A percentile compares a stretch with the other conserved stretches of the same genome.
Conservation (phyloP, 768 basidiomycete species). For the Cubamyces sp. region DNA sequence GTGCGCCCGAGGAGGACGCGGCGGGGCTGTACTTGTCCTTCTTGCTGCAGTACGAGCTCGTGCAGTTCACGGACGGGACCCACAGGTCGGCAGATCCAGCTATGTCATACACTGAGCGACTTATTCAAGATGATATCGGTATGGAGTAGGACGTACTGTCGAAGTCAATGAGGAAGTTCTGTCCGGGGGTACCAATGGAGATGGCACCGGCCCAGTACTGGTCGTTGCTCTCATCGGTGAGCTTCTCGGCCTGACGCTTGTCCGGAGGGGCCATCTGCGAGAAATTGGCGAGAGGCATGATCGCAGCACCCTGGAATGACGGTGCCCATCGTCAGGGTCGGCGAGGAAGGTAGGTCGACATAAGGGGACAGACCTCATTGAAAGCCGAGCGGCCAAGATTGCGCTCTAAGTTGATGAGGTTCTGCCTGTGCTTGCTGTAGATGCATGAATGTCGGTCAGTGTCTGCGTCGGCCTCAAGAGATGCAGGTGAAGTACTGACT, state of each 20-base stretch:
- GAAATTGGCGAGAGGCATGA: slow-evolving; percentile 17
- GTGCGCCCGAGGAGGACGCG: slow-evolving; percentile 32
- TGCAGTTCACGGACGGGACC: slow-evolving; percentile 27
- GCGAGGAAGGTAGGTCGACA: background rate
- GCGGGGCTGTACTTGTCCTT: slow-evolving; percentile 36
- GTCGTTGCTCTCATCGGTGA: slow-evolving; percentile 28
- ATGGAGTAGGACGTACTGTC: slow-evolving; percentile 11
- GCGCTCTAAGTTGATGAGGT: slow-evolving; percentile 20
- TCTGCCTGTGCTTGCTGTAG: slow-evolving; percentile 26
- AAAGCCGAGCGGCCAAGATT: slow-evolving; percentile 20
- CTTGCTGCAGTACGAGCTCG: slow-evolving; percentile 7
- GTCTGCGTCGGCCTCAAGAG: background rate
- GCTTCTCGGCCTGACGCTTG: slow-evolving; percentile 25
- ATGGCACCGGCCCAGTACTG: slow-evolving; percentile 48
- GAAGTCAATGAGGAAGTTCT: slow-evolving; percentile 30
- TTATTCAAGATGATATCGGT: no score
- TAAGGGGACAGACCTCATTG: background rate
- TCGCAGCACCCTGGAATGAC: slow-evolving; percentile 18
- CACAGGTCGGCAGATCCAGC: slow-evolving; percentile 29
- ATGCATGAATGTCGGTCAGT: background rate
- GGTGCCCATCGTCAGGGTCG: background rate
- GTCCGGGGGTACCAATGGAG: slow-evolving; percentile 50
- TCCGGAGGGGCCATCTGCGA: background rate
- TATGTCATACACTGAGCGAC: background rate
- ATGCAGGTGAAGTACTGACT: slow-evolving; percentile 11